phyloP scores from a whole-genome alignment of 345 rosid species.

The Aethionema arabicum region DNA sequence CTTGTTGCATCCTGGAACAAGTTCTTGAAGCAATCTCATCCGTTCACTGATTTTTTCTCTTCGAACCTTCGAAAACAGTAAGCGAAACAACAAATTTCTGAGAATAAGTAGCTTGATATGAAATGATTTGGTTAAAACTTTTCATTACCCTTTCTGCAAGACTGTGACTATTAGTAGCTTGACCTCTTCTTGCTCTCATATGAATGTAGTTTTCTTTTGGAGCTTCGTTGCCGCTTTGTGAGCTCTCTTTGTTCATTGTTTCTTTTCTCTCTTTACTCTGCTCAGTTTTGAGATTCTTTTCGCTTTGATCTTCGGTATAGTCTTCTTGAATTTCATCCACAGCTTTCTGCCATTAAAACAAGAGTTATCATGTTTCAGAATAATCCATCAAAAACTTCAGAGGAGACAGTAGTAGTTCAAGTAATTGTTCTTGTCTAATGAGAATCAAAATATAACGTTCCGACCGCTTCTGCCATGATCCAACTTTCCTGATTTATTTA shows the following conservation, averaged over 20 bases:
- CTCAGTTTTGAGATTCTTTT: constrained; percentile 61
- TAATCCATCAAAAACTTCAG: constrained; percentile 22
- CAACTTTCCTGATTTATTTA: no score
- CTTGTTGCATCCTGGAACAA: constrained; percentile 98
- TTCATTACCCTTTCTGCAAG: constrained; percentile 87
- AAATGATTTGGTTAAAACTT: constrained; percentile 6
- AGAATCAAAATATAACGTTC: neutral
- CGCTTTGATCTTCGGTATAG: constrained; percentile 52
- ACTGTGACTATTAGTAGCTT: constrained; percentile 96
- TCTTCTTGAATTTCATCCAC: constrained; percentile 52
- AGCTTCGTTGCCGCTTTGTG: constrained; percentile 65
- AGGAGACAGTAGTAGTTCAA: neutral
- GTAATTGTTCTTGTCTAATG: neutral
- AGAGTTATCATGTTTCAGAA: constrained; percentile 37
- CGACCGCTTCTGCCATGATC: no score
- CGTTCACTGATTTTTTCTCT: constrained; percentile 96
- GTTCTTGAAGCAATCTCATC: constrained; percentile 96
- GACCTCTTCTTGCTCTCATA: constrained; percentile 94
- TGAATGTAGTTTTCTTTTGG: constrained; percentile 82
- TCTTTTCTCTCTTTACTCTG: constrained; percentile 51
- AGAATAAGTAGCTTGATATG: constrained; percentile 28
- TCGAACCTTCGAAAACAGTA: constrained; percentile 63
- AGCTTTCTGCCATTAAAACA: constrained; percentile 37
- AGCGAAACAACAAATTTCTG: constrained; percentile 9
- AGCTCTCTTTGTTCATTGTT: constrained; percentile 54